Percentiles rank a stretch among this genome's conserved stretches.
Evolutionary conservation across 2,329 filamentous ascomycete species (phyloP).

Genomic region (Paecilomyces sp.): DNA sequence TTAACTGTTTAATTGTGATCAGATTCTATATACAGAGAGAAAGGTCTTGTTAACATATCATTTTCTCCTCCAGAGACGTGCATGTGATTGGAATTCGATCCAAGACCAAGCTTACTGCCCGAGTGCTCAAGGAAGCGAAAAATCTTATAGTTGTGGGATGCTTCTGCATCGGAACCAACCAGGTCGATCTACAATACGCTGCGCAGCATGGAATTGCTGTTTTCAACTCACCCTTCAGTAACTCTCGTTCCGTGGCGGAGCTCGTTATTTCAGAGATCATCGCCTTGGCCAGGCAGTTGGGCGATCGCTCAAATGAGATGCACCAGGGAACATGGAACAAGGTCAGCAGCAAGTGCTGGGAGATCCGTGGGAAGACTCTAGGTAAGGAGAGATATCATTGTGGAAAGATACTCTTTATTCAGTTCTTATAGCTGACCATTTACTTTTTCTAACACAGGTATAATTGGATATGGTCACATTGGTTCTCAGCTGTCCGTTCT

Average conservation of each 20-base stretch:
- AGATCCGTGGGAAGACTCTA: slow-evolving; percentile 93
- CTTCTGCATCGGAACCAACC: slow-evolving; percentile 94
- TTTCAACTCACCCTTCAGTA: slow-evolving; percentile 98
- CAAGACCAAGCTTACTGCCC: slow-evolving; percentile 87
- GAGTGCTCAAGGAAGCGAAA: slow-evolving; percentile 79
- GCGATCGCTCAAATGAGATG: slow-evolving; percentile 89
- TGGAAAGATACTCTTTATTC: neutral
- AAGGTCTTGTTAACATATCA: neutral
- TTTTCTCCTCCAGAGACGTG: slow-evolving; percentile 58
- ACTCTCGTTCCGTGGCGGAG: slow-evolving; percentile 94
- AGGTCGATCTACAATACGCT: slow-evolving; percentile 38
- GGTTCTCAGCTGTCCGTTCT: slow-evolving; percentile 92
- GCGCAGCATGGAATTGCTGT: slow-evolving; percentile 69
- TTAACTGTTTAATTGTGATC: no score
- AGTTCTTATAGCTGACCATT: neutral
- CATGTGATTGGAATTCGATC: slow-evolving; percentile 98
- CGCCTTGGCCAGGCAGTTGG: slow-evolving; percentile 78
- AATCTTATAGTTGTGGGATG: slow-evolving; percentile 94
- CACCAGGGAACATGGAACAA: slow-evolving; percentile 97
- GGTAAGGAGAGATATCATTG: slow-evolving; percentile 43
- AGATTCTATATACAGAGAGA: no score
- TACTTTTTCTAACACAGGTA: slow-evolving; percentile 45
- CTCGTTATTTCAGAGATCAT: slow-evolving; percentile 94
- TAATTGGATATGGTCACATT: slow-evolving; percentile 96
- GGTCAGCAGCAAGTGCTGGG: slow-evolving; percentile 94